Evolutionary conservation across 2,329 filamentous ascomycete species (phyloP).

Genomic region (Xylaria polymorpha): DNA sequence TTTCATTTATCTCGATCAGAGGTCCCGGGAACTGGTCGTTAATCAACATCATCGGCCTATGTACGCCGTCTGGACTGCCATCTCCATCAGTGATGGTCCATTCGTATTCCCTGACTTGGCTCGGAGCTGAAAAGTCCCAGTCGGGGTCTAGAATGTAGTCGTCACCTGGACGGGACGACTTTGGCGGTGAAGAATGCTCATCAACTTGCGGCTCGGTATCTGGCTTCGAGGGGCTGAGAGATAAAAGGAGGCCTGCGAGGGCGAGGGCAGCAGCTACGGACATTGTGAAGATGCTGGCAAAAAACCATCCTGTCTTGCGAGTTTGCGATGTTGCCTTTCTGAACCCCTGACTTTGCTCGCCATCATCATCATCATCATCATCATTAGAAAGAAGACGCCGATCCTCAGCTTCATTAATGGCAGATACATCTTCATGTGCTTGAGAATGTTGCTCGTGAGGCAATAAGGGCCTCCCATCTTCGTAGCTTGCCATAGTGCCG

Average conservation of each 20-base stretch:
- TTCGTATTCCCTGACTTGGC: slow-evolving; percentile 65
- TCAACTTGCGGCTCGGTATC: slow-evolving; percentile 9
- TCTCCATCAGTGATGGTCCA: slow-evolving; percentile 70
- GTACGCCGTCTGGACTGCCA: slow-evolving; percentile 70
- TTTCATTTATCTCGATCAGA: slow-evolving; percentile 77
- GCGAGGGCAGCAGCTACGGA: slow-evolving; percentile 17
- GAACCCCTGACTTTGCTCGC: slow-evolving; percentile 5
- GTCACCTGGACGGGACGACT: slow-evolving; percentile 37
- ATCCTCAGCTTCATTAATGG: slow-evolving; percentile 3
- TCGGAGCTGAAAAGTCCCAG: slow-evolving; percentile 66
- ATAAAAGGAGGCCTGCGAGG: slow-evolving; percentile 36
- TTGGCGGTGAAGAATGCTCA: slow-evolving; percentile 4
- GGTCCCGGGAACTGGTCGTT: slow-evolving; percentile 82
- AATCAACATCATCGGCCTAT: slow-evolving; percentile 72
- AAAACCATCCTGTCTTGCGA: slow-evolving; percentile 24
- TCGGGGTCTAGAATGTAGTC: slow-evolving; percentile 68
- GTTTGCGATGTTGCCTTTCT: slow-evolving; percentile 3
- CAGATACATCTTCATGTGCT: background rate
- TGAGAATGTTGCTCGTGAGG: background rate
- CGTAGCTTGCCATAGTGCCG: slow-evolving; percentile 18
- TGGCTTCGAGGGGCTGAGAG: slow-evolving; percentile 25
- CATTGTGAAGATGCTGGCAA: slow-evolving; percentile 24
- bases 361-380: background rate
- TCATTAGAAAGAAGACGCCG: slow-evolving; percentile 14
- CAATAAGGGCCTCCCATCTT: slow-evolving; percentile 12